phyloP scores from a whole-genome alignment of 2,329 filamentous ascomycete genomes.

The Colletotrichum truncatum region DNA sequence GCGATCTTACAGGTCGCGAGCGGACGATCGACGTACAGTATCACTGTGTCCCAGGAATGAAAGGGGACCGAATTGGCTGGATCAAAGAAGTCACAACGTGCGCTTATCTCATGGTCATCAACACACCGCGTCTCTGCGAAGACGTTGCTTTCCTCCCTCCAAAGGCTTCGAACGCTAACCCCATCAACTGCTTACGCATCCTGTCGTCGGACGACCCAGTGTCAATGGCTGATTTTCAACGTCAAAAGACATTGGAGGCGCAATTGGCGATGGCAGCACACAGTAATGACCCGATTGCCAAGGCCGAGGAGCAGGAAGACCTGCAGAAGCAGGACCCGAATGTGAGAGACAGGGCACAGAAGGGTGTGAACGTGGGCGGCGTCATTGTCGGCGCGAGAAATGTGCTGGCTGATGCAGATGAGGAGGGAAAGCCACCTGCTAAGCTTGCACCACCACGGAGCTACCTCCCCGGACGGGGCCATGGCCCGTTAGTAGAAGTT shows the following conservation, averaged over 20 bases:
- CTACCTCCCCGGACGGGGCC: constrained; percentile 41
- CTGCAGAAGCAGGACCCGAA: constrained; percentile 4
- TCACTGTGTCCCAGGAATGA: constrained; percentile 79
- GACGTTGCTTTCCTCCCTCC: constrained; percentile 89
- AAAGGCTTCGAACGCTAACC: constrained; percentile 78
- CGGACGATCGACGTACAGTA: constrained; percentile 87
- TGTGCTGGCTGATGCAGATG: constrained; percentile 54
- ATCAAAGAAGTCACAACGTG: constrained; percentile 95
- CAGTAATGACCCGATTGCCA: background rate
- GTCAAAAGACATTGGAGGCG: constrained; percentile 47
- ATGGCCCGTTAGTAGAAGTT: constrained; percentile 45
- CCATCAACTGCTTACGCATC: constrained; percentile 80
- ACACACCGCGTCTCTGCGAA: constrained; percentile 87
- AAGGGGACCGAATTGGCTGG: constrained; percentile 82
- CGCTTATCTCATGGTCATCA: constrained; percentile 91
- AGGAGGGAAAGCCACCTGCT: constrained; percentile 56
- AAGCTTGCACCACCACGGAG: constrained; percentile 56
- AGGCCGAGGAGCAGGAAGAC: background rate
- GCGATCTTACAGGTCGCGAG: constrained; percentile 84
- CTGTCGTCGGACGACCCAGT: constrained; percentile 61
- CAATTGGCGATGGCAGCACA: constrained; percentile 44
- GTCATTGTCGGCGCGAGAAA: constrained; percentile 61
- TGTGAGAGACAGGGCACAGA: constrained; percentile 31
- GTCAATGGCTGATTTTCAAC: constrained; percentile 37
- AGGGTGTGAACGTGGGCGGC: constrained; percentile 58